Conservation (phyloP, 2,329 filamentous ascomycete genomes). For the Ilyonectria robusta region DNA sequence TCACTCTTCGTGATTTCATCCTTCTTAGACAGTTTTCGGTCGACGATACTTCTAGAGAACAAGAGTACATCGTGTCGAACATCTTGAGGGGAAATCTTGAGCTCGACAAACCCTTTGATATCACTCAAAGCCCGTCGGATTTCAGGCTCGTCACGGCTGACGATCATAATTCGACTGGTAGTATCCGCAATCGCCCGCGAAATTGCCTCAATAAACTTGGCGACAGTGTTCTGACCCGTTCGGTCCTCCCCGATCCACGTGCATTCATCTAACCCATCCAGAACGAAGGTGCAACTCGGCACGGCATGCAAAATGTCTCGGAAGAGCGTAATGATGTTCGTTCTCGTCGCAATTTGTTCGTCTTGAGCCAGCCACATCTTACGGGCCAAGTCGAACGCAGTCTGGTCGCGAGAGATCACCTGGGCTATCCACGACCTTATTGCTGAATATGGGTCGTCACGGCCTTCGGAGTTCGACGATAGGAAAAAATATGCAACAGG, state of each 20-base stretch:
- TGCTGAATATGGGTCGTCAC: constrained; percentile 43
- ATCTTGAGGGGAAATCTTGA: constrained; percentile 27
- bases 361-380: constrained; percentile 27
- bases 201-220: neutral
- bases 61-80: constrained; percentile 38
- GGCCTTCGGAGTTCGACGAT: constrained; percentile 46
- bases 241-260: constrained; percentile 22
- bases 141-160: constrained; percentile 45
- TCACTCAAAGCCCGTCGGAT: constrained; percentile 35
- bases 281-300: constrained; percentile 41
- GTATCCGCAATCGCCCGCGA: constrained; percentile 3
- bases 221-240: constrained; percentile 35
- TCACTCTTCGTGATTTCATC: constrained; percentile 23
- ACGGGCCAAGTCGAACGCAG: constrained; percentile 35
- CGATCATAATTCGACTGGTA: constrained; percentile 36
- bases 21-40: constrained; percentile 48
- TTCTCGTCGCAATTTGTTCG: constrained; percentile 33
- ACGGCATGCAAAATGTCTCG: constrained; percentile 20
- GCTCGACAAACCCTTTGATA: constrained; percentile 4
- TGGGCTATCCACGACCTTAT: constrained; percentile 51
- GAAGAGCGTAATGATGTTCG: constrained; percentile 38
- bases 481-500: constrained; percentile 52
- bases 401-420: constrained; percentile 25
- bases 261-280: constrained; percentile 56
- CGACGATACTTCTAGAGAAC: constrained; percentile 46